phyloP scores from a whole-genome alignment of 192 early-diverging fungal genomes.

The Globomyces pollinis-pini region DNA sequence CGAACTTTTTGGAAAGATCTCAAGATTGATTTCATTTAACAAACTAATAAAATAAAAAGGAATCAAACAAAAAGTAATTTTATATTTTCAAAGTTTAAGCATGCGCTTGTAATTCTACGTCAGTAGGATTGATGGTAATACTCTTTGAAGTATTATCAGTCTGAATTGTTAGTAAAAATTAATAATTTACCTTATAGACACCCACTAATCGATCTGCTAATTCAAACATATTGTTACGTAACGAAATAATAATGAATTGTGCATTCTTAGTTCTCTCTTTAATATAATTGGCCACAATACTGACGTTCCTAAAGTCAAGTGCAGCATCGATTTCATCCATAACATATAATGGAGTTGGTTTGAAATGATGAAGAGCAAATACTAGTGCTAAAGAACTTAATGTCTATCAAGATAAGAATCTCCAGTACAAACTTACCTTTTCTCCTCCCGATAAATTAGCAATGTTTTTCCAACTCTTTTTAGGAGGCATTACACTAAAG shows the following conservation, averaged over 20 bases:
- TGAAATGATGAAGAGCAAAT: constrained; percentile 98
- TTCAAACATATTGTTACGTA: constrained; percentile 99
- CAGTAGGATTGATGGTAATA: constrained; percentile 66
- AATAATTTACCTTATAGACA: constrained; percentile 78
- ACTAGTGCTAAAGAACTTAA: constrained; percentile 96
- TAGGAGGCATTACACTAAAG: constrained; percentile 99
- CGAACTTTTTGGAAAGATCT: too few relatives aligned
- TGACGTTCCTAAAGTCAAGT: constrained; percentile 97
- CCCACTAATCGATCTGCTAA: constrained; percentile 95
- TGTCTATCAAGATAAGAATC: constrained; percentile 64
- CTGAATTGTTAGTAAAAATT: constrained; percentile 19
- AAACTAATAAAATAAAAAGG: too few relatives aligned
- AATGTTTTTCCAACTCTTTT: constrained; percentile 99
- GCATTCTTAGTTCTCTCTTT: constrained; percentile 94
- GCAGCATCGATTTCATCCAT: constrained; percentile 99
- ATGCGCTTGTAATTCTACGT: too few relatives aligned
- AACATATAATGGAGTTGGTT: constrained; percentile 98
- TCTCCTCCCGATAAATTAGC: constrained; percentile 98
- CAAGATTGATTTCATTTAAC: too few relatives aligned
- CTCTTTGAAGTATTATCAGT: constrained; percentile 84
- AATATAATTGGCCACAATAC: constrained; percentile 98
- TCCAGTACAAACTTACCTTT: constrained; percentile 39
- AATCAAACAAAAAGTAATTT: too few relatives aligned
- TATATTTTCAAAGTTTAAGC: too few relatives aligned
- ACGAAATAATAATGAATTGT: constrained; percentile 97